phyloP scores from a whole-genome alignment of 2,329 filamentous ascomycete species.

The Domatiomyces catenatus region DNA sequence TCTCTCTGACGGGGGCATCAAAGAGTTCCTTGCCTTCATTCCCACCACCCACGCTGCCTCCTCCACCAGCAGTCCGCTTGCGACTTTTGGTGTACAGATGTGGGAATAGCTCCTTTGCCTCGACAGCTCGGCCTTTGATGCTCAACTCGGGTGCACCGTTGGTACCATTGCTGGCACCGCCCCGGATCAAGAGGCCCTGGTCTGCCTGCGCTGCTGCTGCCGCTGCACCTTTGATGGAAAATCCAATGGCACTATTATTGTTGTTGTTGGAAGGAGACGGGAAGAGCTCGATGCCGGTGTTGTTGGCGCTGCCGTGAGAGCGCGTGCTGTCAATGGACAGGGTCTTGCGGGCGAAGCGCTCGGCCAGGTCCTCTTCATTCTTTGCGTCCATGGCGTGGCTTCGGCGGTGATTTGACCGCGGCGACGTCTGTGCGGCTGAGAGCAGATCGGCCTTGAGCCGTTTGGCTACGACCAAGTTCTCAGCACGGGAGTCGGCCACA shows the following conservation, averaged over 20 bases:
- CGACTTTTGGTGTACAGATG: slow-evolving; percentile 30
- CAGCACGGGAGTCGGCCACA: slow-evolving; percentile 32
- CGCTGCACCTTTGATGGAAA: slow-evolving; percentile 40
- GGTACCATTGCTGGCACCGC: slow-evolving; percentile 17
- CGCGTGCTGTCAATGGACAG: slow-evolving; percentile 16
- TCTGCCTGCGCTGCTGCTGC: slow-evolving; percentile 7
- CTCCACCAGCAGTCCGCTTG: not conserved
- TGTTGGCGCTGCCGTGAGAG: slow-evolving; percentile 5
- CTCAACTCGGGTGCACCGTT: slow-evolving; percentile 37
- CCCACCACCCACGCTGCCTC: slow-evolving; percentile 2
- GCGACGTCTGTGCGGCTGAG: slow-evolving; percentile 25
- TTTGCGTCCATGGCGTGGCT: slow-evolving; percentile 39
- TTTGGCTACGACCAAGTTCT: slow-evolving; percentile 17
- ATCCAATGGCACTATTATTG: slow-evolving; percentile 19
- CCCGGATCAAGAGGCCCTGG: too few relatives aligned
- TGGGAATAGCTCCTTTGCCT: slow-evolving; percentile 54
- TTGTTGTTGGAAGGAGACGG: slow-evolving; percentile 1
- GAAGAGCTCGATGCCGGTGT: slow-evolving; percentile 26
- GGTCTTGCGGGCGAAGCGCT: slow-evolving; percentile 15
- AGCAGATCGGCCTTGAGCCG: slow-evolving; percentile 45
- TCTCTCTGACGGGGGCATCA: slow-evolving; percentile 39
- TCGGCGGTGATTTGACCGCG: slow-evolving; percentile 29
- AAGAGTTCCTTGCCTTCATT: slow-evolving; percentile 59
- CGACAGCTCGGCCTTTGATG: slow-evolving; percentile 54
- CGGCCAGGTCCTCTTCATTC: slow-evolving; percentile 37